Evolutionary conservation across 2,329 filamentous ascomycete genomes (phyloP), one percentile per base, ranked within the genome.

Genomic region (Pseudocercospora pini-densiflorae): DNA sequence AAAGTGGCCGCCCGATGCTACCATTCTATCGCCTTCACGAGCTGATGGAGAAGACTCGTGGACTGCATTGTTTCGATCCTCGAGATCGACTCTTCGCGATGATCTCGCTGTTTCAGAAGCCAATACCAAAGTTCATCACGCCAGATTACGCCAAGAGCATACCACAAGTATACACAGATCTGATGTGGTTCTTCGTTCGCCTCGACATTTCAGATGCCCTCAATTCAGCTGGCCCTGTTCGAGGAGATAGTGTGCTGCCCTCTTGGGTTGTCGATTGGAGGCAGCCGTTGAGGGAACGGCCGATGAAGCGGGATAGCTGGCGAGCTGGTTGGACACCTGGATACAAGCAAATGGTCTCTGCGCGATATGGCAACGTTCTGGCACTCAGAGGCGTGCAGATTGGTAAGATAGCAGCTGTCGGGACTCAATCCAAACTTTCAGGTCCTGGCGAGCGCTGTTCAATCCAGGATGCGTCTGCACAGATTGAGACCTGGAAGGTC

Each of bases 81-180:
- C 31, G 62, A 21, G 62, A 64, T 24, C 58, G 58, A 33, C n/a
- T 64, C 5, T 64, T 64, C 55, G 54, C 62, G 3, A 36, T 60
- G 36, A 24, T 64, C n/a, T 31, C 53, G 21, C 43, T 64, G 36
- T 61, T 61, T 14, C 36, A 36, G 16, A 51, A 33, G 31, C 59
- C 40, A 24, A 51, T 36, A 5, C 59, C 59, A 10, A 54, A 36
- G 12, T 54, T 61, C 45, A 51, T 61, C 23, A 23, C 16, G 8
- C 59, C 40, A 10, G 59, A 61, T 7, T 61, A 61, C 45, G 21
- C 43, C 12, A 61, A 61, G 40, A 61, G 23, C 21, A 40, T 61
- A 24, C 29, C 59, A 0, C 59, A 61, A 43, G 59, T 61, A 19
- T 61, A 61, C 24, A 36, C 43, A 2, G 59, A 61, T 31, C 40